Evolutionary conservation across 768 basidiomycete genomes (phyloP).

Genomic region (Mrakia gelida): DNA sequence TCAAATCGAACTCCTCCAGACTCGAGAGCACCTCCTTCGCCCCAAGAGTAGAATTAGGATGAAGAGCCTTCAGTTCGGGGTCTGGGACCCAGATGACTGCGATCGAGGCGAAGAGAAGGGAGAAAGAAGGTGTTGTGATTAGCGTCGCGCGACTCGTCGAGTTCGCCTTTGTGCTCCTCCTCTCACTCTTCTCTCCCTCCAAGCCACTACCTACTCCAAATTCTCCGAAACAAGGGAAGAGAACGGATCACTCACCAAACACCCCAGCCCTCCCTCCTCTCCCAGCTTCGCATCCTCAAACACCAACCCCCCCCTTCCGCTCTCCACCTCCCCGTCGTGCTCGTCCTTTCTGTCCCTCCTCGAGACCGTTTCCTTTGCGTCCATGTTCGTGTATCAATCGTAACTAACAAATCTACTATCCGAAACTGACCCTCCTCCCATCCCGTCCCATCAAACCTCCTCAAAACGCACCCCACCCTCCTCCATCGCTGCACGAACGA

Average conservation of each 20-base stretch:
- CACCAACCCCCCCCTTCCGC: conserved; percentile 64
- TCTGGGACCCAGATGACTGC: conserved; percentile 77
- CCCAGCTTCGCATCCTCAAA: conserved; percentile 79
- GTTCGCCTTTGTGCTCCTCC: too few species aligned
- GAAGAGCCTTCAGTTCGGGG: conserved; percentile 56
- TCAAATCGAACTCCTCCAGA: conserved; percentile 69
- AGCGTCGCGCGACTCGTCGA: too few species aligned
- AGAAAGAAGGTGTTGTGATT: too few species aligned
- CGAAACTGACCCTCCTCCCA: neutral
- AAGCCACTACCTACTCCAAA: too few species aligned
- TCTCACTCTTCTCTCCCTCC: too few species aligned
- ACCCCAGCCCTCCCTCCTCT: conserved; percentile 74
- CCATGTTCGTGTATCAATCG: neutral
- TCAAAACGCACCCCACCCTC: conserved; percentile 22
- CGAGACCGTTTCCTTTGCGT: too few species aligned
- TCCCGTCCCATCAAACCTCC: neutral
- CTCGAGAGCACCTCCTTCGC: conserved; percentile 61
- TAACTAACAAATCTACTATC: neutral
- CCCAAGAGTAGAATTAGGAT: conserved; percentile 45
- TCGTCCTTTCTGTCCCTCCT: too few species aligned
- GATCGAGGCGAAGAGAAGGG: conserved; percentile 41
- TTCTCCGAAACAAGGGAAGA: too few species aligned
- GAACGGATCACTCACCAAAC: conserved; percentile 56
- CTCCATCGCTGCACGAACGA: neutral
- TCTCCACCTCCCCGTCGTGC: conserved; percentile 53